These are phyloP conservation scores for Suillus occidentalis DNA, from an alignment of 768 basidiomycete genomes.

Conservation along the genomic window DNA sequence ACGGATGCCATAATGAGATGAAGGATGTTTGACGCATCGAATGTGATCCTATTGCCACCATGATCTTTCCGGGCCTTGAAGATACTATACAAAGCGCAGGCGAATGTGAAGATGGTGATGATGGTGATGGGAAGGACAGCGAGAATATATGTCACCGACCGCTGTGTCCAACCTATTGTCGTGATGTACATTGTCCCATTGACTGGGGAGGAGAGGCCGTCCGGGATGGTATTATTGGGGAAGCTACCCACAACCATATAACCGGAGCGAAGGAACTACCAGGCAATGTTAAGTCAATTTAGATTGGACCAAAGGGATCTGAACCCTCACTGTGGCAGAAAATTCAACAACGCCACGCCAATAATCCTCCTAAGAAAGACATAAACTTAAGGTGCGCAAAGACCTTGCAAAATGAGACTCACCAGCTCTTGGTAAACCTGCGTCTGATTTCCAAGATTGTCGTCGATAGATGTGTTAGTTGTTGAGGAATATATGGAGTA, in stretches of 20 bases:
- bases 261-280: conserved; percentile 9
- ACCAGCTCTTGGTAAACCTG: conserved; percentile 12
- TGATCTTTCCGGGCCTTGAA: background rate
- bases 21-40: conserved; percentile 2
- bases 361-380: conserved; percentile 12
- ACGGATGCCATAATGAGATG: conserved; percentile 9
- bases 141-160: conserved; percentile 2
- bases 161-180: conserved; percentile 8
- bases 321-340: conserved; percentile 13
- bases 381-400: no score
- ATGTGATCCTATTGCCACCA: background rate
- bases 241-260: conserved; percentile 6
- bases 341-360: conserved; percentile 20
- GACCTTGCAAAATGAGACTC: background rate
- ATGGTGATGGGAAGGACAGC: conserved; percentile 5
- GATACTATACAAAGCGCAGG: conserved; percentile 2
- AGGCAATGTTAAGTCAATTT: background rate
- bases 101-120: conserved; percentile 1
- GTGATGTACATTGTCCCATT: conserved; percentile 5
- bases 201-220: background rate
- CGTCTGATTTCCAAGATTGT: background rate
- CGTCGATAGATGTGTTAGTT: background rate
- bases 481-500: conserved; percentile 12
- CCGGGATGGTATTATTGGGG: background rate
- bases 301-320: background rate